Percentiles rank a stretch among this genome's conserved stretches.
Evolutionary conservation across 2,329 filamentous ascomycete species (phyloP).

Genomic region (Fusarium brevicatenulatum): DNA sequence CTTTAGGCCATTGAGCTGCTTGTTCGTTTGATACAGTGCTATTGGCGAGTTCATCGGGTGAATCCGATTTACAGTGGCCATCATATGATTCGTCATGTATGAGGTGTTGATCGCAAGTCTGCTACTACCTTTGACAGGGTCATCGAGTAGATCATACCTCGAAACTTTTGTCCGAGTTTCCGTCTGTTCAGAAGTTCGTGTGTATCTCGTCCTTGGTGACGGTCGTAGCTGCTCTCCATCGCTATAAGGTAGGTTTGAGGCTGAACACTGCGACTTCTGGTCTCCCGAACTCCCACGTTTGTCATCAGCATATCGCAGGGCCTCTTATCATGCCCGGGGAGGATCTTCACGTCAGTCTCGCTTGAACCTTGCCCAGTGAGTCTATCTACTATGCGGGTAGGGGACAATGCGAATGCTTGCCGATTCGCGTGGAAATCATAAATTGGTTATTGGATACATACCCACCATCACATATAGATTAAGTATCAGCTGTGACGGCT

Average conservation of each 20-base stretch:
- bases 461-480: background rate
- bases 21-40: conserved; percentile 13
- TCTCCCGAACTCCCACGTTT: background rate
- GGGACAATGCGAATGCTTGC: background rate
- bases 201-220: background rate
- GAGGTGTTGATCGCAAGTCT: background rate
- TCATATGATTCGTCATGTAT: background rate
- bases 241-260: background rate
- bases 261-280: background rate
- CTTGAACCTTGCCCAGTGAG: background rate
- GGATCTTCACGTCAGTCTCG: conserved; percentile 3
- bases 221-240: background rate
- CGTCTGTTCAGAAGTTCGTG: background rate
- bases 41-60: conserved; percentile 22
- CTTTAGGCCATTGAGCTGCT: conserved; percentile 1
- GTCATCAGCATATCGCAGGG: background rate
- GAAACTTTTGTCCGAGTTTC: background rate
- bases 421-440: conserved; percentile 5
- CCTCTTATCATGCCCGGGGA: background rate
- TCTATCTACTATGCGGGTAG: conserved; percentile 12
- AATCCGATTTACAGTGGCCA: conserved; percentile 7
- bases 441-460: background rate
- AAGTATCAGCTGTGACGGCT: background rate
- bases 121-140: background rate
- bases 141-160: background rate